Conservation (phyloP, 345 rosid genomes). For the Euphorbia tirucalli region DNA sequence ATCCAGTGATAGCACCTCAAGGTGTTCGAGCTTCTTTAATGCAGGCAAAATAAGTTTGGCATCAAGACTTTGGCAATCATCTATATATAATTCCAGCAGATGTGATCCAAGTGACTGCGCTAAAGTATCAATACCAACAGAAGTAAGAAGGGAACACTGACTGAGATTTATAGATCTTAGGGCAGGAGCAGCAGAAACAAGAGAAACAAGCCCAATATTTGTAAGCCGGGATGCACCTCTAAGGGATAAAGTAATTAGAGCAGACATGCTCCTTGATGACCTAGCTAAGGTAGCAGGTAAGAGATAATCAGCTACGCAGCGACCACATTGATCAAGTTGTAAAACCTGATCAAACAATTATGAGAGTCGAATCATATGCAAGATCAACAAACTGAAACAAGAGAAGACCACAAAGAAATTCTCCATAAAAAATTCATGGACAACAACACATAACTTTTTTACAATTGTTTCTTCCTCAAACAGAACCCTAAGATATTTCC, state of each 20-base stretch:
- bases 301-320: slow-evolving; percentile 67
- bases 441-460: too few relatives aligned
- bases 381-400: background rate
- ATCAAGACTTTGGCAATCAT: slow-evolving; percentile 75
- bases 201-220: slow-evolving; percentile 57
- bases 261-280: slow-evolving; percentile 52
- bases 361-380: slow-evolving; percentile 15
- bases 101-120: slow-evolving; percentile 55
- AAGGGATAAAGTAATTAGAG: slow-evolving; percentile 59
- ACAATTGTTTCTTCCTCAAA: background rate
- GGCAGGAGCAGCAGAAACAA: slow-evolving; percentile 61
- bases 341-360: slow-evolving; percentile 58
- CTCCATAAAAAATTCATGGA: background rate
- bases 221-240: slow-evolving; percentile 81
- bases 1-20: slow-evolving; percentile 71
- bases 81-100: slow-evolving; percentile 65
- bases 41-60: slow-evolving; percentile 58
- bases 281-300: slow-evolving; percentile 50
- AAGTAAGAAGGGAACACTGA: slow-evolving; percentile 77
- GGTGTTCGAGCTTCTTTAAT: slow-evolving; percentile 51
- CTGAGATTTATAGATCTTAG: slow-evolving; percentile 70
- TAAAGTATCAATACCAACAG: slow-evolving; percentile 51
- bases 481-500: background rate
- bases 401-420: background rate
- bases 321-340: slow-evolving; percentile 85